These are phyloP conservation scores for Trematosphaeria pertusa DNA, from an alignment of 2,329 filamentous ascomycete species.

Conservation along the genomic window DNA sequence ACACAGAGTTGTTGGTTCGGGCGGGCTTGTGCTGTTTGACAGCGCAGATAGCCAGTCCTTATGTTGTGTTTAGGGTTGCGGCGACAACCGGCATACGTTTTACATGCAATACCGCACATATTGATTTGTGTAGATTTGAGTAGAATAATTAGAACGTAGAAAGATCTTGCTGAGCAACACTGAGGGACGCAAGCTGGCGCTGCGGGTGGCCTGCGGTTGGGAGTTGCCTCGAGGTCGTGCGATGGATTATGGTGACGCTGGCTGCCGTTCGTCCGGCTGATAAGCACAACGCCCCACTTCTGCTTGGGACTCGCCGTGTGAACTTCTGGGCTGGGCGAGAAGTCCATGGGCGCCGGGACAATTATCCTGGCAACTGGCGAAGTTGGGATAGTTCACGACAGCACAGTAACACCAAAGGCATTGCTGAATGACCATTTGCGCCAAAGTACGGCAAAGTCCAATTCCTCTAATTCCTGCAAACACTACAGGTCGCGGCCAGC, in stretches of 20 bases:
- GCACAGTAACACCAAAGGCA: not conserved
- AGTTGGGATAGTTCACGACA: not conserved
- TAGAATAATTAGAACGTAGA: conserved; percentile 1
- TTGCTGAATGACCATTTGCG: not conserved
- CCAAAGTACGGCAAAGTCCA: not conserved
- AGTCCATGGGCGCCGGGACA: not conserved
- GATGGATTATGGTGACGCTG: not conserved
- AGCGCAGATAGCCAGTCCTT: conserved; percentile 5
- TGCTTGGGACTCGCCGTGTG: not conserved
- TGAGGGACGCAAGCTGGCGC: not conserved
- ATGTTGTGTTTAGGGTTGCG: conserved; percentile 6
- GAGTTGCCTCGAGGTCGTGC: not conserved
- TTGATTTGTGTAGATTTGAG: conserved; percentile 5
- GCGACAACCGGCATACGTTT: conserved; percentile 2
- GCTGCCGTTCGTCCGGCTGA: not conserved
- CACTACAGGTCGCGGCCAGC: not conserved
- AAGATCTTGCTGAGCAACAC: conserved; percentile 3
- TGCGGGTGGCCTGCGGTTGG: not conserved
- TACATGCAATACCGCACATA: not conserved
- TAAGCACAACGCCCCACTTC: not conserved
- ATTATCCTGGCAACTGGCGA: not conserved
- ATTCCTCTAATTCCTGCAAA: not conserved
- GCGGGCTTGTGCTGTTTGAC: conserved; percentile 2
- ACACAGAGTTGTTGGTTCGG: conserved; percentile 8
- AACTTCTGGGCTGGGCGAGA: not conserved